Evolutionary conservation across 257 asterid genomes (phyloP), one percentile per base, ranked within the genome.

Genomic region (Paulownia fortunei): DNA sequence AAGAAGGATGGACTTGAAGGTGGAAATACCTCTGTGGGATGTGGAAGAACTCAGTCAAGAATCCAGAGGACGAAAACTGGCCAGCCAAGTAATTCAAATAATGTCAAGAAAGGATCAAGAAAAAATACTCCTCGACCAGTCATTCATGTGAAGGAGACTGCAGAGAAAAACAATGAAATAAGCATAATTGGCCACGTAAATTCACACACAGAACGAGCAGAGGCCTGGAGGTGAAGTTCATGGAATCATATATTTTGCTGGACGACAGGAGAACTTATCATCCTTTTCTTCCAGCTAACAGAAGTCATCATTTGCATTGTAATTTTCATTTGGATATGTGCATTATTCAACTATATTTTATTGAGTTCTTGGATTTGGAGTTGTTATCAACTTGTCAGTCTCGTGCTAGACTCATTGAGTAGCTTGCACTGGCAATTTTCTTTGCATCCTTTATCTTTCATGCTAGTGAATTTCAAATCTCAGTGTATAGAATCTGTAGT

Each of bases 211-310:
- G 94, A 83, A 64, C 77, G 92, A 74, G 80, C 80, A 23, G 93
- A 87, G 77, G 87, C 91, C 3, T 91, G 97, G 92, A 84, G 88
- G 68, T 90, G 91, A 90, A 81, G 67, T 2, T 11, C 69, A 15
- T 34, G 5, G 37, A 55, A 30, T 26, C 18, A 1, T 47, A 8
- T 55, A 69, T 30, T 67, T 32, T 63, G 61, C 18, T 73, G n/a
- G n/a, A n/a, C n/a, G n/a, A n/a, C n/a, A n/a, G n/a, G n/a, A n/a
- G n/a, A n/a, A n/a, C n/a, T n/a, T n/a, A n/a, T n/a, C n/a, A n/a
- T n/a, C n/a, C n/a, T n/a, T n/a, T n/a, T n/a, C n/a, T n/a, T n/a
- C n/a, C n/a, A n/a, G n/a, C n/a, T n/a, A n/a, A n/a, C n/a, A n/a
- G n/a, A n/a, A n/a, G n/a, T n/a, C n/a, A n/a, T n/a, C n/a, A n/a